These are phyloP conservation scores for Petunia hybrid DNA, from an alignment of 305 asterid species.

Conservation along the genomic window DNA sequence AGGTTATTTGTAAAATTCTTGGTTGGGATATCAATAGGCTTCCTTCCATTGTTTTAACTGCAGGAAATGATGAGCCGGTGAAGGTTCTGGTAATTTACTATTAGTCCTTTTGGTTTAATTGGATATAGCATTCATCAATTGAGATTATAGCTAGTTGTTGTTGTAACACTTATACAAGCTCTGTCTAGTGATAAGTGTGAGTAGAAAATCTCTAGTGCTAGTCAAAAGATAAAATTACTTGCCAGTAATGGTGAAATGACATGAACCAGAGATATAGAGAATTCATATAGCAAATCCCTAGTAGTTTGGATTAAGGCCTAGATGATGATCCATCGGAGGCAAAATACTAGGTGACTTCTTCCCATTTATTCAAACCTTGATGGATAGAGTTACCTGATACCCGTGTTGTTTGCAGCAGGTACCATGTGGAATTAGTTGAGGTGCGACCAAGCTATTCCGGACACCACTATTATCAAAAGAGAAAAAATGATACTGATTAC, in stretches of 20 bases:
- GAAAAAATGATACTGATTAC: background rate
- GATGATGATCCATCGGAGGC: too few species aligned
- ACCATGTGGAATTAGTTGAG: too few species aligned
- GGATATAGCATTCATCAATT: background rate
- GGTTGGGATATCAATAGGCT: slow-evolving; percentile 34
- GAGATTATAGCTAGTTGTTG: background rate
- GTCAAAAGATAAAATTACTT: too few species aligned
- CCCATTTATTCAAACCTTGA: too few species aligned
- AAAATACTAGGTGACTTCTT: too few species aligned
- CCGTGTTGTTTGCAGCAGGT: too few species aligned
- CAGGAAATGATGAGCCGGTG: background rate
- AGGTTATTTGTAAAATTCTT: slow-evolving; percentile 28
- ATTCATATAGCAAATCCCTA: background rate
- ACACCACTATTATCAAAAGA: too few species aligned
- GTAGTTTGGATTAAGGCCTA: background rate
- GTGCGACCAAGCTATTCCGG: too few species aligned
- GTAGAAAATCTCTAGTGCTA: background rate
- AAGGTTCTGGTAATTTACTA: slow-evolving; percentile 33
- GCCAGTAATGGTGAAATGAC: background rate
- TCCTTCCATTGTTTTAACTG: slow-evolving; percentile 25
- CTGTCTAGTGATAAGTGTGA: background rate
- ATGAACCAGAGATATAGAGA: background rate
- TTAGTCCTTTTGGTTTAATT: background rate
- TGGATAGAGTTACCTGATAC: too few species aligned
- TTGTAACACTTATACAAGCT: background rate